Conservation (phyloP, 768 basidiomycete genomes). For the Harrya chromipes region DNA sequence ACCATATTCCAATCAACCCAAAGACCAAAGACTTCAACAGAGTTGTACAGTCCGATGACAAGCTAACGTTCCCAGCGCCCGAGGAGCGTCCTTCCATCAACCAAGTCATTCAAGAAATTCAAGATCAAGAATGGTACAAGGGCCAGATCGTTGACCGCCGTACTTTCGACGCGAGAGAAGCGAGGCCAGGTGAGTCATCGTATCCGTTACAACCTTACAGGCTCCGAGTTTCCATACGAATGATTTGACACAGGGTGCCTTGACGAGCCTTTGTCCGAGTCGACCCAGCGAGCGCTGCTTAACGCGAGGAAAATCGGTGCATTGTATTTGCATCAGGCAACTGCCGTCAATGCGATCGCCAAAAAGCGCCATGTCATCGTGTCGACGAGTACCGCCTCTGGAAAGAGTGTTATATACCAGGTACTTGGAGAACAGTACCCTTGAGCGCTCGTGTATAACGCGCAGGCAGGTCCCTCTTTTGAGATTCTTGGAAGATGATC, state of each 20-base stretch:
- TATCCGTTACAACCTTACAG: not conserved
- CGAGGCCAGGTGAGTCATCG: conserved; percentile 43
- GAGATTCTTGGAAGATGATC: conserved; percentile 59
- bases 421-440: conserved; percentile 34
- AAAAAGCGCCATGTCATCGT: conserved; percentile 72
- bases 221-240: not conserved
- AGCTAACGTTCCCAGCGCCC: conserved; percentile 35
- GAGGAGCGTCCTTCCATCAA: conserved; percentile 56
- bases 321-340: conserved; percentile 69
- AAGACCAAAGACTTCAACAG: conserved; percentile 6
- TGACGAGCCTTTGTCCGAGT: conserved; percentile 54
- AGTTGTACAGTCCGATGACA: conserved; percentile 2
- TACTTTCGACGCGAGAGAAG: conserved; percentile 50
- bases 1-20: conserved; percentile 71
- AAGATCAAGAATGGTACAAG: conserved; percentile 59
- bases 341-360: conserved; percentile 63
- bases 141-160: conserved; percentile 64
- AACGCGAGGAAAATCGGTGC: conserved; percentile 57
- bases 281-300: conserved; percentile 53
- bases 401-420: conserved; percentile 87
- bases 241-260: conserved; percentile 39
- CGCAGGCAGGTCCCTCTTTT: conserved; percentile 63
- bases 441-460: not conserved
- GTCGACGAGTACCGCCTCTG: conserved; percentile 87
- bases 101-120: conserved; percentile 55